Percentiles rank a stretch among this genome's conserved stretches.
Conservation (phyloP, 805 yeast genomes). For the Kodamaea sagamina region DNA sequence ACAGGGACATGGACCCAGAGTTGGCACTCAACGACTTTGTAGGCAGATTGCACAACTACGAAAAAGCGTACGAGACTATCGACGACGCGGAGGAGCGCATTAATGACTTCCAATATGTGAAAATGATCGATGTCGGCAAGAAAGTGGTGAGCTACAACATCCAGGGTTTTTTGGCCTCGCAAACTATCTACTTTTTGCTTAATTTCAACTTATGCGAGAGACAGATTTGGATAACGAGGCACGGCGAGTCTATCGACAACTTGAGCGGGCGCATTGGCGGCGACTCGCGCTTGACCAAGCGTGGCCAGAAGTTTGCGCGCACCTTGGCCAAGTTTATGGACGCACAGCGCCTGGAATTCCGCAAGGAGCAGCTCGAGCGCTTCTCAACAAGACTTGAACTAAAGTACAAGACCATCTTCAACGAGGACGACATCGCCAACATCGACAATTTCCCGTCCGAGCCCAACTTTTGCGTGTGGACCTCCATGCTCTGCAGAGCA, state of each 20-base stretch:
- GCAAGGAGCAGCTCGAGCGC: conserved; percentile 58
- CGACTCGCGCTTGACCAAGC: conserved; percentile 73
- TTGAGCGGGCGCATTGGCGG: conserved; percentile 89
- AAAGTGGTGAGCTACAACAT: conserved; percentile 91
- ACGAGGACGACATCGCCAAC: conserved; percentile 25
- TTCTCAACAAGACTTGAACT: conserved; percentile 49
- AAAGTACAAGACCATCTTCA: conserved; percentile 36
- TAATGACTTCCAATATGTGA: conserved; percentile 74
- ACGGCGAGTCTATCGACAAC: conserved; percentile 90
- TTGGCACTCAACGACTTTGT: conserved; percentile 79
- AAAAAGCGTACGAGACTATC: conserved; percentile 86
- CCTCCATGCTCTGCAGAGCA: conserved; percentile 80
- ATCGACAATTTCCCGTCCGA: conserved; percentile 49
- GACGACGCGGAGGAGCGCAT: conserved; percentile 76
- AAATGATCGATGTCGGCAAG: conserved; percentile 94
- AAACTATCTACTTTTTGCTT: conserved; percentile 84
- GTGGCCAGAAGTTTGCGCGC: conserved; percentile 74
- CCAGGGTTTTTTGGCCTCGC: conserved; percentile 85
- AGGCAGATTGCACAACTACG: conserved; percentile 78
- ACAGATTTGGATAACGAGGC: conserved; percentile 93
- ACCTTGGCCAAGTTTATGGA: conserved; percentile 76
- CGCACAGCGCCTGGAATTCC: conserved; percentile 67
- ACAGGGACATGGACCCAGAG: conserved; percentile 79
- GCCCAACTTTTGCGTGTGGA: conserved; percentile 86
- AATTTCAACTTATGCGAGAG: conserved; percentile 83